Evolutionary conservation across 106 monocot species (phyloP), one percentile per base, ranked within the genome.

Genomic region (Narthecium ossifragum): DNA sequence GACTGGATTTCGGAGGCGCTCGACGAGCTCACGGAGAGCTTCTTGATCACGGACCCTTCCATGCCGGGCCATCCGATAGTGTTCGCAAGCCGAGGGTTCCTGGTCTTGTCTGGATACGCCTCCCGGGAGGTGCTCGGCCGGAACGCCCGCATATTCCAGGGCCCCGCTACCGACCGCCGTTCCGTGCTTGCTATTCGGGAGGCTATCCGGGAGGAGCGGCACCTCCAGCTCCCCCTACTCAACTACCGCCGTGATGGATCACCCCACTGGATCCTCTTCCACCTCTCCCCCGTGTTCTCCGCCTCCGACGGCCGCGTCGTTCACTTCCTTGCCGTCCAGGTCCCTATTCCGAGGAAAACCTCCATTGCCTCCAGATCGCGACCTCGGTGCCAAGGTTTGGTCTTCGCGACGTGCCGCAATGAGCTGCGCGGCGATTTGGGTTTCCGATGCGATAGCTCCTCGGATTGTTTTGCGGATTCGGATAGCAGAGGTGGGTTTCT

Each of bases 41-140:
- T 98, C 79, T 63, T 98, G 18, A 73, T 98, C 53, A 84, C 96
- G 32, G 96, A 98, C 54, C 96, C 96, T 0, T 52, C 29, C 28
- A 65, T 87, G 36, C 11, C 84, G 33, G 78, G 81, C 34, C 90
- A 98, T 60, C 96, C 96, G 5, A 91, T 98, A 70, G 90, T 98
- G 46, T 98, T 84, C 72, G 96, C 86, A 17, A 81, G 81, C 79
- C 70, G 62, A 2, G 80, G 79, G 8, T 91, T 98, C 73, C 78
- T 87, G 22, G 27, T 60, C 47, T 68, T 84, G 67, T 74, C 79
- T 0, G 90, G 90, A 0, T 98, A 84, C 72, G 31, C 65, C n/a
- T 22, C 12, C 4, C 71, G 62, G 1, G 90, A 90, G 53, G 68
- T 98, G 9, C n/a, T 96, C 27, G 96, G 96, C 33, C 65, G 63